Base-by-base conservation (phyloP, 805 yeast genomes). In the Cyberlindnera euphorbiiphila region DNA sequence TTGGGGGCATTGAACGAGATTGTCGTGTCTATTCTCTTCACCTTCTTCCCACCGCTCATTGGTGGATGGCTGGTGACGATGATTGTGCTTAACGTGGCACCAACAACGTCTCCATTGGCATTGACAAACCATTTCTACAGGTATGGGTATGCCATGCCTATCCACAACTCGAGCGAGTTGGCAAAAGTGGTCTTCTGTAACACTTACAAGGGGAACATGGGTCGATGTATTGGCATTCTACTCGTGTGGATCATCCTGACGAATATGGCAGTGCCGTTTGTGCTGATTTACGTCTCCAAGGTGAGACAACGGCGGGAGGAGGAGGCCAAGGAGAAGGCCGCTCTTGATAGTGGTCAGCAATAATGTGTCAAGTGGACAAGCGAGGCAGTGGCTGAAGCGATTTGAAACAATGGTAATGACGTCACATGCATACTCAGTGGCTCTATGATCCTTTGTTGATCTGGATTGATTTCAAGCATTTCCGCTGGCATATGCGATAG, bases 1-100 rank as follows among this genome's bases (percentile, higher is more conserved):
- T 76, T 82, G 14, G 94, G 93, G 31, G 72, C 81, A 14, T 74
- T 80, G 22, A 81, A 79, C 51, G 91, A 85, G 58, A 72, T 77
- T 41, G 60, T 71, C 41, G 75, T 78, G 1, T 55, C 76, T 52
- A 16, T 81, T 5, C 57, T 72, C 11, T 60, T 79, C 33, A 57
- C 76, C 9, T 43, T 64, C 13, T 67, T 65, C 37, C 88, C 91
- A 1, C 87, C 86, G 17, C 41, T 72, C 34, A 51, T 81, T 39
- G 91, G 91, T 3, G 77, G 82, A 52, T 81, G 88, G 86, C 54
- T 84, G 49, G 63, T 82, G 41, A 66, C 72, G 40, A 79, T 85
- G 72, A 85, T 82, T 45, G 68, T 79, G 34, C 25, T 67, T 14
- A 84, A 84, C 53, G 72, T 80, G 32, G 63, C 87, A 2, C 78